Conservation (phyloP, 2,329 filamentous ascomycete genomes). For the Pseudophaeomoniella oleicola region DNA sequence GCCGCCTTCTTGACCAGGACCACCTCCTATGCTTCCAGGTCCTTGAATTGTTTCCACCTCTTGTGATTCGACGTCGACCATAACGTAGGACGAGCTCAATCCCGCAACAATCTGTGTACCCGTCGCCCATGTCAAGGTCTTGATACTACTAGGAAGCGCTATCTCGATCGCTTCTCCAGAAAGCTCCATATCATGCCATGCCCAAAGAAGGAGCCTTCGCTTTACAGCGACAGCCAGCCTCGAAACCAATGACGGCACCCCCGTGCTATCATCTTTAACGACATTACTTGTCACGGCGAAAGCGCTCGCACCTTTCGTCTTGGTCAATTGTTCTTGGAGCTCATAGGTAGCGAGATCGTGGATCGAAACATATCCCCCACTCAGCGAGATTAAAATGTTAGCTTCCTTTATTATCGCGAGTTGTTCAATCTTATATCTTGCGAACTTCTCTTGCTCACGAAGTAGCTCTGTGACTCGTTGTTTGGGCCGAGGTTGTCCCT, state of each 20-base stretch:
- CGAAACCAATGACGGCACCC: conserved; percentile 85
- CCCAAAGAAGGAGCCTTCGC: conserved; percentile 77
- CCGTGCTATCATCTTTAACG: conserved; percentile 71
- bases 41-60: conserved; percentile 66
- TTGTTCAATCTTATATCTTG: conserved; percentile 77
- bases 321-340: conserved; percentile 62
- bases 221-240: conserved; percentile 86
- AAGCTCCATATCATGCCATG: conserved; percentile 91
- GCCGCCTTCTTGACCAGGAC: conserved; percentile 48
- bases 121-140: conserved; percentile 80
- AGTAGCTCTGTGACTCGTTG: conserved; percentile 63
- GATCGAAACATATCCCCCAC: conserved; percentile 76
- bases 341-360: conserved; percentile 79
- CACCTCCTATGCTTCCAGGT: conserved; percentile 55
- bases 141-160: conserved; percentile 65
- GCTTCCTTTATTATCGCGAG: conserved; percentile 92
- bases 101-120: conserved; percentile 78
- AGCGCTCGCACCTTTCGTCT: conserved; percentile 74
- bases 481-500: conserved; percentile 11
- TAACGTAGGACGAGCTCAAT: conserved; percentile 78
- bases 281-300: conserved; percentile 96
- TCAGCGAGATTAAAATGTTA: conserved; percentile 77
- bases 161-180: conserved; percentile 61
- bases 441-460: conserved; percentile 89
- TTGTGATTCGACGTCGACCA: conserved; percentile 69